Evolutionary conservation across 306 rosid species (phyloP).

Genomic region (Citrullus mucosospermus): DNA sequence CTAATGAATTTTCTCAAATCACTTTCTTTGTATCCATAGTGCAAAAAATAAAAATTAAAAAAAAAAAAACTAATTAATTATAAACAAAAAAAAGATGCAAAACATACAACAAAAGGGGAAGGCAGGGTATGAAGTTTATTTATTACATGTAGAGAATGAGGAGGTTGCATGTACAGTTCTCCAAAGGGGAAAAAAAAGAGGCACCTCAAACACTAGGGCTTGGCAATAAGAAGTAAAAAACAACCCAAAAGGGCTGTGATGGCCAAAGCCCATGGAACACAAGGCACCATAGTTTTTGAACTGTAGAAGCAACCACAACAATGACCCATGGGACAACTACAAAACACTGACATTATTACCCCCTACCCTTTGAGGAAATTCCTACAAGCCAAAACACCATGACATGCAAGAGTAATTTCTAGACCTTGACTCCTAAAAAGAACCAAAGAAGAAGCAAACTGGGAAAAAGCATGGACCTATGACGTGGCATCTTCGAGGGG

Average conservation of each 20-base stretch:
- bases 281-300: slow-evolving; percentile 37
- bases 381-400: slow-evolving; percentile 36
- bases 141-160: background rate
- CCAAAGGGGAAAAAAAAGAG: background rate
- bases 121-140: background rate
- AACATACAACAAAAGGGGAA: slow-evolving; percentile 11
- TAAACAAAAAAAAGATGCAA: background rate
- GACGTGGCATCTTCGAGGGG: background rate
- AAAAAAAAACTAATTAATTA: background rate
- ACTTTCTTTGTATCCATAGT: too few species aligned
- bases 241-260: slow-evolving; percentile 27
- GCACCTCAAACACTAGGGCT: slow-evolving; percentile 6
- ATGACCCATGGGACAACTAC: background rate
- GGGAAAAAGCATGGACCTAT: slow-evolving; percentile 1
- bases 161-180: slow-evolving; percentile 1
- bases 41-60: too few species aligned
- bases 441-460: slow-evolving; percentile 23
- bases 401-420: slow-evolving; percentile 25
- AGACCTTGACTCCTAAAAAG: slow-evolving; percentile 38
- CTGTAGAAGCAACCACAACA: slow-evolving; percentile 37
- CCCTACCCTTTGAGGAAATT: slow-evolving; percentile 33
- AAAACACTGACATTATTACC: background rate
- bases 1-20: too few species aligned
- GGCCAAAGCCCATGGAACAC: slow-evolving; percentile 56
- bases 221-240: background rate